Base-by-base conservation (phyloP, 2,329 filamentous ascomycete genomes). In the Tetracladium maxilliforme region DNA sequence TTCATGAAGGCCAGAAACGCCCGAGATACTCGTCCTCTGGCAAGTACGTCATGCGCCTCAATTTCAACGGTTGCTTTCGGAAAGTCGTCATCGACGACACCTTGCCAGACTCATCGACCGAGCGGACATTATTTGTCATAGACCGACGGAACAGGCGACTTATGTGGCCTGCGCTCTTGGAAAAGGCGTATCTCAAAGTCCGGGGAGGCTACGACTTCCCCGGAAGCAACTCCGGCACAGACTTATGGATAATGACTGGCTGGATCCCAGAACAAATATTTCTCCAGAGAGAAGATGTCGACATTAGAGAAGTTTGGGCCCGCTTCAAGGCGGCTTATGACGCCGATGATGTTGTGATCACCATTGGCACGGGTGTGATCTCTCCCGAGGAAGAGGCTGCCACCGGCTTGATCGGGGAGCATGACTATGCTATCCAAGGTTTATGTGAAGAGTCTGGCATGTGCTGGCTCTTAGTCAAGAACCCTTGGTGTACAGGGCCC, bases 241-340 rank as follows among this genome's bases (percentile, higher is more conserved):
- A 98, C 49, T 54, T 98, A 4, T 92, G 82, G 70, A 77, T 92
- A 2, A 52, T 98, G 27, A 92, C 80, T 0, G 87, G 90, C 16
- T 98, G 90, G 90, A 84, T 98, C 24, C 90, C 90, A 0, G 86
- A 98, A 50, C 90, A 98, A 47, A 58, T 95, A 2, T 93, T 93
- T 40, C 58, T 95, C 2, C 84, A 93, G 42, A 74, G 64, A 69
- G 70, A 49, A 34, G 83, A 92, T 31, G 61, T 86, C 4, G 73
- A 86, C 21, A 64, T 76, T 1, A 66, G 80, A 24, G 60, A 71
- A 25, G 64, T 90, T 0, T 98, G 90, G 90, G 61, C 59, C 19
- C 68, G 82, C 6, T 65, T 94, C 16, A 70, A 72, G 38, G 69
- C 68, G 13, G 74, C 78, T 1, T 92, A 87, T 42, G 62, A 70